phyloP scores from a whole-genome alignment of 2,329 filamentous ascomycete species.

The Aspergillus amoenus region DNA sequence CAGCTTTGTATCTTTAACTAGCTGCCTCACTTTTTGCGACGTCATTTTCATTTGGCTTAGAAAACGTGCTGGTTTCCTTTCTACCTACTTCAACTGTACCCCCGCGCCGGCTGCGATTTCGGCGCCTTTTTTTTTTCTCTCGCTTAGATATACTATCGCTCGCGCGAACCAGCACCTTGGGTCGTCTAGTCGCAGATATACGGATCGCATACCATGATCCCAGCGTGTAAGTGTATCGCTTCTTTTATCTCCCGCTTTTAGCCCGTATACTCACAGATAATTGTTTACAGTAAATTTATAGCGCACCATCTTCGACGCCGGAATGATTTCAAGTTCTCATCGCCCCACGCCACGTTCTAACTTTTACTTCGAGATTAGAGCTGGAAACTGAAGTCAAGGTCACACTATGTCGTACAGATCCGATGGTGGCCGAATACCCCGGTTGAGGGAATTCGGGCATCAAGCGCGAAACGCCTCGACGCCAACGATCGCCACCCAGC shows the following conservation, averaged over 20 bases:
- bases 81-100: constrained; percentile 4
- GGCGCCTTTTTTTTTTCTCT: background rate
- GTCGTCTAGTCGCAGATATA: background rate
- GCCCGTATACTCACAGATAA: constrained; percentile 4
- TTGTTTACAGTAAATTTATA: constrained; percentile 6
- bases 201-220: constrained; percentile 2
- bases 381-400: constrained; percentile 25
- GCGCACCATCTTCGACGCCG: constrained; percentile 10
- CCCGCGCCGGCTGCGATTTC: constrained; percentile 2
- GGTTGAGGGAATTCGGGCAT: constrained; percentile 25
- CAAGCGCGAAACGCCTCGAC: constrained; percentile 26
- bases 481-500: constrained; percentile 22
- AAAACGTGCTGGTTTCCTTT: constrained; percentile 2
- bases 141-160: constrained; percentile 12
- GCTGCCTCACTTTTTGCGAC: constrained; percentile 4
- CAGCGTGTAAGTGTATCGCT: constrained; percentile 5
- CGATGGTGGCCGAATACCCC: constrained; percentile 32
- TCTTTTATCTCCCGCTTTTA: background rate
- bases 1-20: constrained; percentile 4
- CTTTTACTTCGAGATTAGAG: constrained; percentile 29
- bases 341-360: constrained; percentile 24
- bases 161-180: constrained; percentile 1
- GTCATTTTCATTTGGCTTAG: constrained; percentile 9
- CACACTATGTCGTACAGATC: constrained; percentile 39
- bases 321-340: constrained; percentile 32